Evolutionary conservation across 1,284 basidiomycete species (phyloP), one percentile per base, ranked within the genome.

Genomic region (Sporisorium exsertum): DNA sequence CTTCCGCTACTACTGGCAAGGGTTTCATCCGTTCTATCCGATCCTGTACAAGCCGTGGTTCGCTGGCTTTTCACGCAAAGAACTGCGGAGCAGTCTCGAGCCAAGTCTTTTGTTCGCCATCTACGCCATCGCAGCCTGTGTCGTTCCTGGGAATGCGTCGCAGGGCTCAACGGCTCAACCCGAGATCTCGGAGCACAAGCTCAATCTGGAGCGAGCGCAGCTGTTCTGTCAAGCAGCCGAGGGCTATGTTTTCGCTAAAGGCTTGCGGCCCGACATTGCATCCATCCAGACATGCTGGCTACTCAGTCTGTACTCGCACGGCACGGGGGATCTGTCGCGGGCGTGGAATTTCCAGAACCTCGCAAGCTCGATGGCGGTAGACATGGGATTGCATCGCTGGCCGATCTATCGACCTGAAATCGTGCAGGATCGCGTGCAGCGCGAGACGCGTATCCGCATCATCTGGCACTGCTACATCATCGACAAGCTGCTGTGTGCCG

Each of bases 381-480:
- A 86, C 56, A 81, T 88, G 62, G 87, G 87, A 5, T 64, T 88
- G 68, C 86, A 88, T 60, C 77, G 86, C 2, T 77, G 71, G 64
- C 69, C 73, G 10, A 77, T 79, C 71, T 72, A 80, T 43, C 68
- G 77, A 16, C 50, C 77, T 22, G 69, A 77, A 57, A 71, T 78
- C 53, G 56, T 82, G 33, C 69, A 83, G 42, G 68, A 81, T 47
- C 63, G 59, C 5, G 73, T 77, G 16, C 80, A 86, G 47, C 65
- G 80, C 29, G 84, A 87, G 58, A 84, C 84, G 10, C 80, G 87
- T 4, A 83, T 86, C 12, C 77, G 87, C 9, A 83, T 87, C 50
- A 87, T 84, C 56, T 87, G 87, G 86, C 85, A 86, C 71, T 83
- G 82, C 56, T 87, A 87, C 64, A 84, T 87, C 37, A 71, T 87